These are phyloP conservation scores for Alternaria solani DNA, from an alignment of 2,329 filamentous ascomycete species.

Conservation along the genomic window DNA sequence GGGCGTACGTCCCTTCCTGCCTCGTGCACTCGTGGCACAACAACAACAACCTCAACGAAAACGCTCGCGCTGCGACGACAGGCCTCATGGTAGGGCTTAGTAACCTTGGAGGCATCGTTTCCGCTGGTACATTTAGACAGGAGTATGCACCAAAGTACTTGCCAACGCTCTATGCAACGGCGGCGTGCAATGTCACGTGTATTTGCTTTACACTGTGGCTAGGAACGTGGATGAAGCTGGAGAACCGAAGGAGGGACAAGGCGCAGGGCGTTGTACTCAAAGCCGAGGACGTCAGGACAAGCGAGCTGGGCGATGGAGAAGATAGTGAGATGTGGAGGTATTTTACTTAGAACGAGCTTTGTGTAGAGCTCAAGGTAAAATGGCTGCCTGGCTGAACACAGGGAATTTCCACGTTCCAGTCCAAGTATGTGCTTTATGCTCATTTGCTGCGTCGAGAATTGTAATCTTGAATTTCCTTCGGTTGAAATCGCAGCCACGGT, in stretches of 20 bases:
- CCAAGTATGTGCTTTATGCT: not conserved
- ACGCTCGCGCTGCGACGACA: conserved; percentile 58
- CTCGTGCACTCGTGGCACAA: conserved; percentile 62
- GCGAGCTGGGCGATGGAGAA: conserved; percentile 51
- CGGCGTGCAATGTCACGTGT: conserved; percentile 53
- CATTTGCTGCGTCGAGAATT: not conserved
- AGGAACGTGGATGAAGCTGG: conserved; percentile 57
- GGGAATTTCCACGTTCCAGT: not conserved
- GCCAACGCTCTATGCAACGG: conserved; percentile 57
- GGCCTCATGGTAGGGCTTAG: conserved; percentile 59
- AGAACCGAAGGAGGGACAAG: conserved; percentile 54
- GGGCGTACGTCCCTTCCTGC: conserved; percentile 58
- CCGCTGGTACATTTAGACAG: conserved; percentile 56
- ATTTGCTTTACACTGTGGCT: conserved; percentile 52
- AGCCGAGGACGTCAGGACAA: conserved; percentile 53
- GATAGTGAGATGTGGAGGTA: conserved; percentile 51
- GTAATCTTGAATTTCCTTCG: not conserved
- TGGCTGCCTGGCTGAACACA: not conserved
- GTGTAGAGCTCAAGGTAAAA: not conserved
- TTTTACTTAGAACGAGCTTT: conserved; percentile 30
- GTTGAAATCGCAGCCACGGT: not conserved
- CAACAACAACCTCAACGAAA: conserved; percentile 63
- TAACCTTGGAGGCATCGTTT: conserved; percentile 58
- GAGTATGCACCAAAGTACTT: conserved; percentile 60
- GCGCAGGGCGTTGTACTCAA: conserved; percentile 48